Conservation (phyloP, 345 rosid genomes). For the Iberis pinnata region DNA sequence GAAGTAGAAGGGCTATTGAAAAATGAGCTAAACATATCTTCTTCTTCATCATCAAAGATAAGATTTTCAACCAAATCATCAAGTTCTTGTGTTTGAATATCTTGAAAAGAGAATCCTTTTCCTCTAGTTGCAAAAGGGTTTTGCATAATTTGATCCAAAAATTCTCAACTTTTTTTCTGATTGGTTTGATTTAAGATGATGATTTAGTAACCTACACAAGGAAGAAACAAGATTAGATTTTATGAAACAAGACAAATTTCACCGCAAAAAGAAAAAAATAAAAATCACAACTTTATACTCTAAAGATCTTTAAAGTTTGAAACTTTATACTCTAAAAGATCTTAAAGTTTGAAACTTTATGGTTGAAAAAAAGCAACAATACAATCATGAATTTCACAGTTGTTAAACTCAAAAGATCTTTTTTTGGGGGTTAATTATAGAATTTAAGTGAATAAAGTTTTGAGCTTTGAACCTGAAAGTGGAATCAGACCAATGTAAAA, state of each 20-base stretch:
- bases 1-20: constrained; percentile 44
- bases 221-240: neutral
- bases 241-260: constrained; percentile 21
- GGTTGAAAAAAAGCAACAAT: no score
- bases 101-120: constrained; percentile 41
- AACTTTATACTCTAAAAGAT: neutral
- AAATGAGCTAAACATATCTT: constrained; percentile 50
- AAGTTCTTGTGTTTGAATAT: constrained; percentile 36
- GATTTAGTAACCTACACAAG: constrained; percentile 10
- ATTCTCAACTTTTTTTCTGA: neutral
- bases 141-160: constrained; percentile 42
- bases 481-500: neutral
- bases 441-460: neutral
- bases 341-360: no score
- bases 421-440: no score
- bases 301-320: no score
- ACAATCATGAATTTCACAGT: no score
- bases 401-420: no score
- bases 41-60: constrained; percentile 13
- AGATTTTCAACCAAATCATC: constrained; percentile 40
- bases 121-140: constrained; percentile 43
- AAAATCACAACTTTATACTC: no score
- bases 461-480: neutral
- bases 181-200: neutral
- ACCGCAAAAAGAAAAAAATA: constrained; percentile 15